A percentile compares a stretch with the other conserved stretches of the same genome.
These are phyloP conservation scores for Fusarium pseudonygamai DNA, from an alignment of 2,329 filamentous ascomycete species.

Conservation along the genomic window DNA sequence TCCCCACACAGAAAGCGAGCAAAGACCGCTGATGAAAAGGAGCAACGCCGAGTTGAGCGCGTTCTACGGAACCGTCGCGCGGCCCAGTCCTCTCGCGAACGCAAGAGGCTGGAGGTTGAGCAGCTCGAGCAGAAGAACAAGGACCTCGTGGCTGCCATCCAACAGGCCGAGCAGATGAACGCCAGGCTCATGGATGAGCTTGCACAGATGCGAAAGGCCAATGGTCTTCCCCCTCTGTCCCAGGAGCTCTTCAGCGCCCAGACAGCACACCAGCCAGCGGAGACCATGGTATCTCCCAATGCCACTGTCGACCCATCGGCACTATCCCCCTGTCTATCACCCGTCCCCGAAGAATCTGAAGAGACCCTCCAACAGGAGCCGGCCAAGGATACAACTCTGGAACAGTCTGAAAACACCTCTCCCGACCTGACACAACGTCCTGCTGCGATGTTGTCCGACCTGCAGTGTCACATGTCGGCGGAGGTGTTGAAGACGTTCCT, in stretches of 20 bases:
- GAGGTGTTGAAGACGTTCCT: constrained; percentile 61
- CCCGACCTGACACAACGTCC: constrained; percentile 99
- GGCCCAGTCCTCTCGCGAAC: constrained; percentile 94
- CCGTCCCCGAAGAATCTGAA: constrained; percentile 57
- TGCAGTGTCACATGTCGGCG: constrained; percentile 99
- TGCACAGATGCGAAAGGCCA: constrained; percentile 57
- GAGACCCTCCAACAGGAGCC: constrained; percentile 44
- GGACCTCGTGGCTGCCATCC: constrained; percentile 71
- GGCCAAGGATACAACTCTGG: constrained; percentile 34
- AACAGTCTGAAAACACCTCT: constrained; percentile 56
- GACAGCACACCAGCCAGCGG: constrained; percentile 51
- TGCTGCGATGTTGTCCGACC: constrained; percentile 99
- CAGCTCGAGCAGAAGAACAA: constrained; percentile 80
- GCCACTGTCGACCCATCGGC: constrained; percentile 70
- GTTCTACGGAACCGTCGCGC: constrained; percentile 96
- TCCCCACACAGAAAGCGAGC: constrained; percentile 79
- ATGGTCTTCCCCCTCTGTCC: constrained; percentile 64
- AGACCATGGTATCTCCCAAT: constrained; percentile 53
- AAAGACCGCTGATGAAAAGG: constrained; percentile 99
- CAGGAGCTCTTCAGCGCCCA: constrained; percentile 66
- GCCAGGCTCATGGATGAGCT: constrained; percentile 60
- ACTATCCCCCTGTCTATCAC: constrained; percentile 65
- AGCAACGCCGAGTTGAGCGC: constrained; percentile 95
- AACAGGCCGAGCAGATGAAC: constrained; percentile 66
- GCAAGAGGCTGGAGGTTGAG: constrained; percentile 89